These are phyloP conservation scores for Seminavis robusta DNA, from an alignment of 108 stramenopile genomes.

Conservation along the genomic window DNA sequence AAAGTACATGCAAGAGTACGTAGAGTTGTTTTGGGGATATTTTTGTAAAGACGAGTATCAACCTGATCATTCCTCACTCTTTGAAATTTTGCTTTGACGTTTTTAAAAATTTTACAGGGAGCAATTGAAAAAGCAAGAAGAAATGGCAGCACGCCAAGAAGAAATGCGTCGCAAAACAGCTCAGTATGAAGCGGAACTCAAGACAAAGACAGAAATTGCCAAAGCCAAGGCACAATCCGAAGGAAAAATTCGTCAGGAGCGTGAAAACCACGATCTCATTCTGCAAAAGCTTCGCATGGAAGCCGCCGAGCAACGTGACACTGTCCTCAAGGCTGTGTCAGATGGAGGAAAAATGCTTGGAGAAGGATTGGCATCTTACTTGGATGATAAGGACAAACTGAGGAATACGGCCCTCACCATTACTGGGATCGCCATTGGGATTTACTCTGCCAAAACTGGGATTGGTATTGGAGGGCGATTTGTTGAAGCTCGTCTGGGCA, in stretches of 20 bases:
- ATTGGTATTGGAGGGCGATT: constrained; percentile 92
- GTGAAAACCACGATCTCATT: constrained; percentile 95
- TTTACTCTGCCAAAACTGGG: constrained; percentile 87
- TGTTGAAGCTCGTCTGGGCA: constrained; percentile 92
- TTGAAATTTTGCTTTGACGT: background rate
- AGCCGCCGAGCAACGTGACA: constrained; percentile 87
- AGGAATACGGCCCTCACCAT: constrained; percentile 89
- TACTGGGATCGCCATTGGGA: constrained; percentile 88
- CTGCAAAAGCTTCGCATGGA: constrained; percentile 84
- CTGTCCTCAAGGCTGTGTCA: constrained; percentile 88
- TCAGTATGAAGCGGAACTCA: constrained; percentile 93
- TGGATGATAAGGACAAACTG: constrained; percentile 90
- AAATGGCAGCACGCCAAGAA: constrained; percentile 93
- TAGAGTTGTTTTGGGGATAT: background rate
- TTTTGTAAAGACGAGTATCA: background rate
- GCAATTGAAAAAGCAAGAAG: constrained; percentile 95
- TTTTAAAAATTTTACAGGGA: constrained; percentile 40
- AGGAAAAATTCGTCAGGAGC: constrained; percentile 93
- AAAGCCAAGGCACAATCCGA: constrained; percentile 93
- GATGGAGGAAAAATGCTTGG: constrained; percentile 90
- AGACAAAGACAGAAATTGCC: constrained; percentile 87
- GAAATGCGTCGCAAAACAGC: constrained; percentile 95
- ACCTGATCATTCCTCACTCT: constrained; percentile 1
- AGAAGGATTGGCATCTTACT: constrained; percentile 75
- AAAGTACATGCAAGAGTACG: constrained; percentile 94